A percentile compares a stretch with the other conserved stretches of the same genome.
phyloP scores from a whole-genome alignment of 768 basidiomycete species.

The Collybiopsis luxurians region DNA sequence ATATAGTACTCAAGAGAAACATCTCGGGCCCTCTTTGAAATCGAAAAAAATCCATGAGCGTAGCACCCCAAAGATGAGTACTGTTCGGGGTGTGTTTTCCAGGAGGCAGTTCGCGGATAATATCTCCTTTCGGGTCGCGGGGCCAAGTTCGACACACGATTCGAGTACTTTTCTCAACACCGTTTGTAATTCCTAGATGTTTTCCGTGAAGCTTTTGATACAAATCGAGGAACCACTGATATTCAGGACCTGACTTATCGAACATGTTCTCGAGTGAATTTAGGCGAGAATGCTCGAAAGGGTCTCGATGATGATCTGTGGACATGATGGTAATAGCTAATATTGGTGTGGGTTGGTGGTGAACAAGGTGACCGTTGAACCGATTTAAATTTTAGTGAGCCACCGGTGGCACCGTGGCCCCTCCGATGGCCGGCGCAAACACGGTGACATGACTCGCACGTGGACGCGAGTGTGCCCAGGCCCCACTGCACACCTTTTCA shows the following conservation, averaged over 20 bases:
- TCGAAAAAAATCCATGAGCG: constrained; percentile 40
- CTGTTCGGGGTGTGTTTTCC: constrained; percentile 33
- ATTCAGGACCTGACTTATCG: neutral
- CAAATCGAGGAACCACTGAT: neutral
- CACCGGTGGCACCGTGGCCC: too few species aligned
- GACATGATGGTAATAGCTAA: too few species aligned
- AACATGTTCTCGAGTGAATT: neutral
- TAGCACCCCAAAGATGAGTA: constrained; percentile 38
- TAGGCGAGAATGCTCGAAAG: neutral
- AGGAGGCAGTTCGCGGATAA: constrained; percentile 11
- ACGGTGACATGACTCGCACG: too few species aligned
- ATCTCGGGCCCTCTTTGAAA: constrained; percentile 17
- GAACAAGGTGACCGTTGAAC: too few species aligned
- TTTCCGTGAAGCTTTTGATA: neutral
- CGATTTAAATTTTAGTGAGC: too few species aligned
- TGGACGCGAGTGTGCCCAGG: too few species aligned
- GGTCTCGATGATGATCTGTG: neutral
- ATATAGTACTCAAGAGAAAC: constrained; percentile 16
- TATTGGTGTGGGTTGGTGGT: too few species aligned
- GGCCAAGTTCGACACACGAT: constrained; percentile 22
- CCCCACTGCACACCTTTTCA: too few species aligned
- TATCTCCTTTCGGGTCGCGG: constrained; percentile 25
- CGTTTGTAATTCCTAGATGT: neutral
- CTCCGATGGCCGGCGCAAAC: too few species aligned
- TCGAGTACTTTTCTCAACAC: neutral